Conservation (phyloP, 2,329 filamentous ascomycete genomes). For the Aspergillus pseudoterreus region DNA sequence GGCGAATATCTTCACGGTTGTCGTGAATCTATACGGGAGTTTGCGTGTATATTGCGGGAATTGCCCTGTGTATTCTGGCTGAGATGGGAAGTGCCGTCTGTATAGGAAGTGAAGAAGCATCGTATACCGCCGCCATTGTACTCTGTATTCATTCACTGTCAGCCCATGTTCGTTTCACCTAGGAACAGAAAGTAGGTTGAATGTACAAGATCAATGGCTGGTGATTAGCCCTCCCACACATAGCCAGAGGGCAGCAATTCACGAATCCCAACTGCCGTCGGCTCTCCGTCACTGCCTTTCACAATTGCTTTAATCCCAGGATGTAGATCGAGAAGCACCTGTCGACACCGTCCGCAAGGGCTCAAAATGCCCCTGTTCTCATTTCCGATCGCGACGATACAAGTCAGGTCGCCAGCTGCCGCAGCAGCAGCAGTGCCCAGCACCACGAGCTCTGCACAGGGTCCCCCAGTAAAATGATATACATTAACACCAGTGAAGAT, state of each 20-base stretch:
- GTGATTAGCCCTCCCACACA: neutral
- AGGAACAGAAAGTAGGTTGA: neutral
- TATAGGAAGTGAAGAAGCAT: neutral
- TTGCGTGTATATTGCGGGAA: no score
- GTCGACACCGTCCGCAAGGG: conserved; percentile 27
- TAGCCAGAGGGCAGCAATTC: conserved; percentile 12
- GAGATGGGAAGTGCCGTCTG: neutral
- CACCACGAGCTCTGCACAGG: conserved; percentile 27
- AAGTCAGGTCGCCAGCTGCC: conserved; percentile 16
- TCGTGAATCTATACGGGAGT: no score
- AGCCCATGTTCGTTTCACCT: neutral
- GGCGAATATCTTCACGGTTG: neutral
- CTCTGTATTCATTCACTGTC: no score
- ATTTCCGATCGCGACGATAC: conserved; percentile 24
- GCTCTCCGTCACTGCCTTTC: conserved; percentile 2
- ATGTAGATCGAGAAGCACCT: conserved; percentile 24
- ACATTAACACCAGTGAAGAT: conserved; percentile 25
- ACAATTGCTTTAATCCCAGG: conserved; percentile 23
- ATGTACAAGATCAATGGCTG: neutral
- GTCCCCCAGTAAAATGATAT: conserved; percentile 25
- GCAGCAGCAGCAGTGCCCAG: conserved; percentile 23
- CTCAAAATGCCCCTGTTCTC: conserved; percentile 19
- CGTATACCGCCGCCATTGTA: no score
- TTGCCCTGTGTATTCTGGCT: neutral
- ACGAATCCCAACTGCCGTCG: neutral